Base-by-base conservation (phyloP, 2,329 filamentous ascomycete genomes). In the Ascochyta viciae-villosae region DNA sequence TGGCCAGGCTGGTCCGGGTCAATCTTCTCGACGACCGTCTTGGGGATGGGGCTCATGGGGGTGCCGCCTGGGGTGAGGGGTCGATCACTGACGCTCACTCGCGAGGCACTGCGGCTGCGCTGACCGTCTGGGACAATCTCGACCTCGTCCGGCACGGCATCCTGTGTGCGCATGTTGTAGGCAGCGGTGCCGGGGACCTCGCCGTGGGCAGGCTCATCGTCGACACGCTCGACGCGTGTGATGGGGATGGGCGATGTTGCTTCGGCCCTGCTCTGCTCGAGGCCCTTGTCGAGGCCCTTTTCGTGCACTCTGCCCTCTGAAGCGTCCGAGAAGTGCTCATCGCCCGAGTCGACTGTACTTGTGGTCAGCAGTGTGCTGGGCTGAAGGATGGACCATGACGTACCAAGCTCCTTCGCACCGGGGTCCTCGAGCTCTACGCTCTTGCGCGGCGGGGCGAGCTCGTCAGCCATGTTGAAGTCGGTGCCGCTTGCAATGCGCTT, bases 311-410 rank as follows among this genome's bases (percentile, higher is more conserved):
- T 72, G 71, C 84, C 86, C 77, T 88, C 86, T 39, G 81, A 84
- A 53, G 86, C 86, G 68, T 88, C 86, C 42, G 85, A 87, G 73
- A 88, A 89, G 74, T 88, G 84, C 59, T 88, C 86, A 44, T 85
- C 82, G 56, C 81, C 83, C 54, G 81, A 83, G 42, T 77, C 74
- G 70, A 27, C 57, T 64, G 22, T 22, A 23, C 24, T 2, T 19
- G 60, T 37, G 53, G 63, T 67, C 53, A 73, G 65, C 41, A 16
- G 22, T 13, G 27, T 15, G 22, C 34, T 16, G 19, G 8, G 9
- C n/a, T 6, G 16, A 19, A n/a, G 29, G 8, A 27, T 16, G 29
- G 16, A n/a, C 24, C 16, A 16, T n/a, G 29, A 62, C 77, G 64
- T 76, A 85, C 83, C 78, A 60, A 82, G 77, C 61, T 85, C 82